Conservation (phyloP, 306 rosid species). For the Amphicarpaea edgeworthii region DNA sequence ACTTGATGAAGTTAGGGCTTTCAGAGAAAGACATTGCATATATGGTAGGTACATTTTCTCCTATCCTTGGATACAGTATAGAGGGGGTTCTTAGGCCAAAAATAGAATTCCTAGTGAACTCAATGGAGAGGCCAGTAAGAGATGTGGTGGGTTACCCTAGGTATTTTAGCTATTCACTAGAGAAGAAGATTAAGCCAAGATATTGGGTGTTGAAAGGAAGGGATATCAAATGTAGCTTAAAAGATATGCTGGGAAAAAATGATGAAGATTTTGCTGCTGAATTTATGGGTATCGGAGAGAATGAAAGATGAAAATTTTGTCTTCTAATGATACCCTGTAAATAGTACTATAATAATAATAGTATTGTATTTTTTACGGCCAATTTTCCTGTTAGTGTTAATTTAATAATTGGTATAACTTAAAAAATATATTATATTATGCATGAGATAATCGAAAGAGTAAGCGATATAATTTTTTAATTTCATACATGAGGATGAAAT, state of each 20-base stretch:
- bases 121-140: constrained; percentile 78
- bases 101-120: constrained; percentile 73
- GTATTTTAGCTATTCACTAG: constrained; percentile 92
- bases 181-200: constrained; percentile 90
- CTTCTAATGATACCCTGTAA: constrained; percentile 42
- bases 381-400: too few relatives aligned
- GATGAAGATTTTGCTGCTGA: constrained; percentile 82
- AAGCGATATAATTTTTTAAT: too few relatives aligned
- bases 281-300: constrained; percentile 52
- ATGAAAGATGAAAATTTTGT: too few relatives aligned
- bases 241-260: constrained; percentile 84
- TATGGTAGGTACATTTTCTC: constrained; percentile 86
- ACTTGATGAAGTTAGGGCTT: constrained; percentile 73
- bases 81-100: constrained; percentile 84
- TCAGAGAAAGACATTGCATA: constrained; percentile 67
- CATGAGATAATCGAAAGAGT: too few relatives aligned
- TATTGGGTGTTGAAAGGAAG: constrained; percentile 67
- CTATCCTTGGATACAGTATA: constrained; percentile 82
- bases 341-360: constrained; percentile 38
- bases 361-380: background rate
- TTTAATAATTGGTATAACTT: too few relatives aligned
- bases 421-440: too few relatives aligned
- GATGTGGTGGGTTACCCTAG: constrained; percentile 89
- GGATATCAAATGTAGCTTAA: constrained; percentile 71
- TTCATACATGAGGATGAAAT: too few relatives aligned